Evolutionary conservation across 2,329 filamentous ascomycete genomes (phyloP).

Genomic region (Fusarium praegraminearum): DNA sequence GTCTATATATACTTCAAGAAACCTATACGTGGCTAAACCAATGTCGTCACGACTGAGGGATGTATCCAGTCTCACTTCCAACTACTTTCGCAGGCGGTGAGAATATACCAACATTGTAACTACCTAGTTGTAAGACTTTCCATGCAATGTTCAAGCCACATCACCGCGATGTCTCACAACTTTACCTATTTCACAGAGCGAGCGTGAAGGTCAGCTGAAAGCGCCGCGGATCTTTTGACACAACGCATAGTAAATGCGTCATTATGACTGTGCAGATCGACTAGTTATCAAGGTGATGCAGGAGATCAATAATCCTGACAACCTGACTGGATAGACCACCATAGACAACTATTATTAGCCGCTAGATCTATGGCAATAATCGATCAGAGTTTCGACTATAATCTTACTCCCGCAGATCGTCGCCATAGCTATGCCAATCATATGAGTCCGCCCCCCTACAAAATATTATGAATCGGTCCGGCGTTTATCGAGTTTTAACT

Average conservation of each 20-base stretch:
- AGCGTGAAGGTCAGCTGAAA: not conserved
- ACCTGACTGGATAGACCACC: accelerated
- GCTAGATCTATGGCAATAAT: not conserved
- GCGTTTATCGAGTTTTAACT: not conserved
- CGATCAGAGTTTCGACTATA: not conserved
- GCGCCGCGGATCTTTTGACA: not conserved
- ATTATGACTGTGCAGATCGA: not conserved
- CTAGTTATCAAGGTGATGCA: not conserved
- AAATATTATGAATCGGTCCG: not conserved
- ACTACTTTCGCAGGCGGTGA: not conserved
- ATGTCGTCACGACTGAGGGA: not conserved
- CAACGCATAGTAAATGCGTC: not conserved
- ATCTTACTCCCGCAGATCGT: not conserved
- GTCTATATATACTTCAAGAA: not conserved
- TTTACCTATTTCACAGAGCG: accelerated
- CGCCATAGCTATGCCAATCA: not conserved
- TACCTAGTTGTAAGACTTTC: not conserved
- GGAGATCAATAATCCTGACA: not conserved
- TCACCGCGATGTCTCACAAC: not conserved
- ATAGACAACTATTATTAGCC: not conserved
- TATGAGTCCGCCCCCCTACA: not conserved
- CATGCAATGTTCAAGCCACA: not conserved
- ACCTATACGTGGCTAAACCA: not conserved
- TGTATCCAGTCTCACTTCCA: not conserved
- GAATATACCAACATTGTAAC: not conserved